Evolutionary conservation across 2,329 filamentous ascomycete species (phyloP).

Genomic region (Diaporthe destruens): DNA sequence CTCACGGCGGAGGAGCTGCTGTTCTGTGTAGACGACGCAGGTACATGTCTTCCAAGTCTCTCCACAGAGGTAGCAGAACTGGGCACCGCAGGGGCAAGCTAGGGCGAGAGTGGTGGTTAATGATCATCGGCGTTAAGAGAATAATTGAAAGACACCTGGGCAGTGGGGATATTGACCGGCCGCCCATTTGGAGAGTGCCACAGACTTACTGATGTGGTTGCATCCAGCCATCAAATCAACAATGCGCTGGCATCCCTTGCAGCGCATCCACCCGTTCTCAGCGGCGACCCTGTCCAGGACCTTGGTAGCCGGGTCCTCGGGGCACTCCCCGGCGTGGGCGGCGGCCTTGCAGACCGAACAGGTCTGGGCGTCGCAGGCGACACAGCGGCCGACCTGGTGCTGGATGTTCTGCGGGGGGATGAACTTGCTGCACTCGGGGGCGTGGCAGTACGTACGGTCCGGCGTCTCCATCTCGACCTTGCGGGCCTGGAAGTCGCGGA

Average conservation of each 20-base stretch:
- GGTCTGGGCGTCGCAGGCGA: background rate
- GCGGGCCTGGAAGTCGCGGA: background rate
- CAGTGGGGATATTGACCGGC: background rate
- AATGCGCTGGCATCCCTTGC: background rate
- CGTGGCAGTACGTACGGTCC: background rate
- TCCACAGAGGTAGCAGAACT: background rate
- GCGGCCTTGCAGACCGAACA: background rate
- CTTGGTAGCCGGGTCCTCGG: background rate
- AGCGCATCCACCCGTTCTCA: background rate
- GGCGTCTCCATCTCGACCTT: background rate
- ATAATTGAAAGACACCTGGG: too few relatives aligned
- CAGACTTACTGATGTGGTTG: background rate
- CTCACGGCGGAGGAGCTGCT: background rate
- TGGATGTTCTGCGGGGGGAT: background rate
- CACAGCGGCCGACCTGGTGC: background rate
- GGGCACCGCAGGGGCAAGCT: background rate
- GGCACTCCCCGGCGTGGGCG: background rate
- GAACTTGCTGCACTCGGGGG: background rate
- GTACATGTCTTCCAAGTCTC: background rate
- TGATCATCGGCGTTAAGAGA: background rate
- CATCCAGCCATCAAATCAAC: background rate
- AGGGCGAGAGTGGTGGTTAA: background rate
- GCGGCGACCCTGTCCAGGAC: background rate
- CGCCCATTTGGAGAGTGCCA: background rate
- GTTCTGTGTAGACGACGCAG: background rate